These are phyloP conservation scores for Retiboletus flavoniger DNA, from an alignment of 1,284 basidiomycete genomes.

Conservation along the genomic window DNA sequence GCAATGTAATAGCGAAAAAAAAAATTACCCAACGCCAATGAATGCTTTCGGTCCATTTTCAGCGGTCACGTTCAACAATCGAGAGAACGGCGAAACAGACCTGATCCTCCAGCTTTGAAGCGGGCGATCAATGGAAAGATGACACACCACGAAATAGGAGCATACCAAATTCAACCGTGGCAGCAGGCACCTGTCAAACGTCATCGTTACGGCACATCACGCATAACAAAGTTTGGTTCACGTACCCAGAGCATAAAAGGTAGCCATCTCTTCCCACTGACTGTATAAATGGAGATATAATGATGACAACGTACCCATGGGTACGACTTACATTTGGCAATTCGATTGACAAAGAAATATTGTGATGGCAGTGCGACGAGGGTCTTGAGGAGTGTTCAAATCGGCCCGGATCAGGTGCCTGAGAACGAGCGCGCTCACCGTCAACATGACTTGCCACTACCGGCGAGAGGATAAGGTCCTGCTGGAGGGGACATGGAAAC, in stretches of 20 bases:
- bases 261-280: constrained; percentile 20
- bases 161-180: constrained; percentile 21
- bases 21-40: constrained; percentile 16
- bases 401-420: background rate
- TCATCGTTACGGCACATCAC: constrained; percentile 5
- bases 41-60: constrained; percentile 13
- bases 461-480: background rate
- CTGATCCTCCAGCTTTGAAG: constrained; percentile 15
- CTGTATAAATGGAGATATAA: constrained; percentile 1
- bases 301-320: constrained; percentile 1
- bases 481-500: background rate
- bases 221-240: constrained; percentile 1
- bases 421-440: constrained; percentile 9
- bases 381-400: background rate
- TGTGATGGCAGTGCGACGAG: constrained; percentile 24
- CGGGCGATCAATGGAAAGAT: background rate
- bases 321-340: constrained; percentile 19
- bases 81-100: constrained; percentile 9
- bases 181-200: constrained; percentile 18
- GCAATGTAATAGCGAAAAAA: background rate
- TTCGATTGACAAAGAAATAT: constrained; percentile 22
- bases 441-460: constrained; percentile 24
- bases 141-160: background rate
- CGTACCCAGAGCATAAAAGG: constrained; percentile 24
- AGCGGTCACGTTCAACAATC: background rate